phyloP scores from a whole-genome alignment of 345 rosid genomes.

The Iberis pinnata region DNA sequence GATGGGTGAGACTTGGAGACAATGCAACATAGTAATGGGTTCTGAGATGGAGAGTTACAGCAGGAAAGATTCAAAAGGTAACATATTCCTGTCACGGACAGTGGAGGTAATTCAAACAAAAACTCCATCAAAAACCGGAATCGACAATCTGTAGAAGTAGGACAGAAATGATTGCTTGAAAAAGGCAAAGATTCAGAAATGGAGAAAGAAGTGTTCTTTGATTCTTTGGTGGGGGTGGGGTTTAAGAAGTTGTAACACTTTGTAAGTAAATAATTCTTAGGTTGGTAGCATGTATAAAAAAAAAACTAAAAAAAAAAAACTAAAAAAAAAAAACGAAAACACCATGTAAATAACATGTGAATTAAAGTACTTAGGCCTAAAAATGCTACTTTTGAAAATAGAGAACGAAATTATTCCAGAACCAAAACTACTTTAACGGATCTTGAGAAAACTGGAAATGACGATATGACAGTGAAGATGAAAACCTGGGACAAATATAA shows the following conservation, averaged over 20 bases:
- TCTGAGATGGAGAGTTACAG: conserved; percentile 31
- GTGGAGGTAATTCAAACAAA: conserved; percentile 29
- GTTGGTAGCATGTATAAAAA: background rate
- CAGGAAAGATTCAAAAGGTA: conserved; percentile 55
- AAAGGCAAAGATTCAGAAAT: conserved; percentile 5
- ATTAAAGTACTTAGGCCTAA: too few relatives aligned
- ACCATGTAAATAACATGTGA: background rate
- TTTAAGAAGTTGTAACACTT: conserved; percentile 21
- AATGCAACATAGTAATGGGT: conserved; percentile 65
- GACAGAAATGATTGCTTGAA: conserved; percentile 13
- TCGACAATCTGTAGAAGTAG: conserved; percentile 4
- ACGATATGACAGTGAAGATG: too few relatives aligned
- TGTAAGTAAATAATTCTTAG: conserved; percentile 19
- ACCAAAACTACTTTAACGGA: too few relatives aligned
- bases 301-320: background rate
- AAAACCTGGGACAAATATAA: too few relatives aligned
- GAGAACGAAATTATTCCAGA: too few relatives aligned
- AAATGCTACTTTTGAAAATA: too few relatives aligned
- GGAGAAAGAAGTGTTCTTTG: conserved; percentile 15
- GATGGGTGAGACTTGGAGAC: conserved; percentile 52
- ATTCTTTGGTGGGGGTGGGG: conserved; percentile 8
- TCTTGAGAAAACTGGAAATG: too few relatives aligned
- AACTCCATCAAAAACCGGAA: conserved; percentile 13
- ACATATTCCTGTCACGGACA: conserved; percentile 42
- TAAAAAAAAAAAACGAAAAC: too few relatives aligned